Base-by-base conservation (phyloP, 2,329 filamentous ascomycete genomes). In the Cytospora piceicola region DNA sequence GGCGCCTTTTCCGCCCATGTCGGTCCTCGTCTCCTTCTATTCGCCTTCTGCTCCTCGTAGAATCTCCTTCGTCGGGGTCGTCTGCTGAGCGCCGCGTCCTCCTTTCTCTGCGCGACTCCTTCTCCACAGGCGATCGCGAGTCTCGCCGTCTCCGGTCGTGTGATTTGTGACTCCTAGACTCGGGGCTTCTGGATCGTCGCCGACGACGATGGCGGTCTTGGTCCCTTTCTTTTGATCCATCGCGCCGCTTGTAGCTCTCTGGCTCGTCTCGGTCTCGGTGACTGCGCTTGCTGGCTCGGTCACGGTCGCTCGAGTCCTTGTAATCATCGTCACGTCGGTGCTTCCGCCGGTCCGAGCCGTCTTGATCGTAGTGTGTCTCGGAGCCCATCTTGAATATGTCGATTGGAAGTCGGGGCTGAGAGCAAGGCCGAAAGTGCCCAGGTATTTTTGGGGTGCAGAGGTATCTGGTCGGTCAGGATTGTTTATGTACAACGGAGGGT, bases 111-210 rank as follows among this genome's bases (percentile, higher is more conserved):
- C 29, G 53, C 36, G 63, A 68, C 12, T 63, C 66, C 36, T 22
- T 52, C 2, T 55, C 52, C 46, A 24, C 52, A n/a, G 63, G 63
- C 12, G 60, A 68, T n/a, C 56, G 39, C 11, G 56, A 49, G 51
- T 54, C 51, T 58, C 66, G 56, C 36, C 39, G n/a, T 24, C 39
- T 55, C 11, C 63, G 57, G 46, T 51, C 36, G 36, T 34, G 30
- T 42, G 66, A 63, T n/a, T 24, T 58, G n/a, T 30, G 56, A 52
- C 51, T 59, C 24, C 39, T 39, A 15, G 63, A 49, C 2, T 46
- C 30, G 32, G 66, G 63, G 20, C 66, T 68, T 39, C 57, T 54
- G 20, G 66, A 68, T 27, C 63, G 66, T 34, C 55, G 64, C 24
- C 52, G 57, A 36, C 54, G 63, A 29, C 42, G 66, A 11, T 63